Base-by-base conservation (phyloP, 106 monocot species). In the Allium sativum region DNA sequence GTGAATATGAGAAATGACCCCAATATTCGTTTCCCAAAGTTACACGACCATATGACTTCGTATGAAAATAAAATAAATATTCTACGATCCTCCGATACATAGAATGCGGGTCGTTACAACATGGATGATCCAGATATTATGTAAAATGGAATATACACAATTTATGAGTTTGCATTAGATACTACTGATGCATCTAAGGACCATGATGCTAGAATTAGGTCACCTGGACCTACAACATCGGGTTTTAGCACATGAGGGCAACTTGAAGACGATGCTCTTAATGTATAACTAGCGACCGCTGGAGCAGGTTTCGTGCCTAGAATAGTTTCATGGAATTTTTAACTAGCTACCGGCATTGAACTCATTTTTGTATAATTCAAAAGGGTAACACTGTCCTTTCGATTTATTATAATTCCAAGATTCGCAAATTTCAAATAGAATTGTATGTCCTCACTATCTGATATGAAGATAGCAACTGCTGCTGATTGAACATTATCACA, bases 201-300 rank as follows among this genome's bases (percentile, higher is more conserved):
- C 75, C 75, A 76, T 0, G 75, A 64, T 12, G 75, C 1, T n/a
- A n/a, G n/a, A n/a, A n/a, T n/a, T n/a, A n/a, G n/a, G n/a, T n/a
- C n/a, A n/a, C n/a, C n/a, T n/a, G 78, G 78, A 3, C 73, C 78
- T 11, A 73, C 41, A 12, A 77, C 15, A 55, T 78, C 79, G 7
- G 79, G 79, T 53, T 79, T 79, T 55, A 79, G 56, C 6, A 79
- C 65, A 46, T 14, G 45, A 10, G 65, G 74, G 18, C 66, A 55
- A 52, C 42, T 55, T 17, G 47, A 45, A 7, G 67, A 52, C 21
- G 82, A 74, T 1, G 77, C 77, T 11, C 67, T 51, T 4, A 70
- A 70, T 6, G 44, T 53, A 40, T 40, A 66, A 7, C 48, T 43
- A 1, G 66, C 51, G 58, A 77, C 63, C 1, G 42, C 48, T 15